Base-by-base conservation (phyloP, 768 basidiomycete genomes). In the Ephemerocybe angulata region DNA sequence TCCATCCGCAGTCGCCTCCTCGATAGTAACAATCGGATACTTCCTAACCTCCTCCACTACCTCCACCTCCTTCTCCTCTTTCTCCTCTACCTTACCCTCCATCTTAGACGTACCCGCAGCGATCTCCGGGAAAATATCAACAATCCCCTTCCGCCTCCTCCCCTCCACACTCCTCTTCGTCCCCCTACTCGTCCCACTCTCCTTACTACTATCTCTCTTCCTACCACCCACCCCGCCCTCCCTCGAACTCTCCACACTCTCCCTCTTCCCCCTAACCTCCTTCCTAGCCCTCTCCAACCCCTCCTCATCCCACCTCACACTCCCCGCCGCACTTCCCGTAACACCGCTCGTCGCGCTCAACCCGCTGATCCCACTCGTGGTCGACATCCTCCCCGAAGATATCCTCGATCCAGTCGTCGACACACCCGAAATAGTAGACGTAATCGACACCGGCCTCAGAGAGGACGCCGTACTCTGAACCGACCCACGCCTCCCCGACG, bases 61-160 rank as follows among this genome's bases (percentile, higher is more conserved):
- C 31, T 43, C 29, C 55, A 37, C 30, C 8, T 55, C 54, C 31
- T 50, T 35, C 21, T 41, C 30, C 25, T 53, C 40, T 19, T 46
- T 52, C 28, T 65, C 53, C 15, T 58, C 49, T 59, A 57, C 40
- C 25, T 41, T 62, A 53, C 53, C 54, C 27, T 59, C n/a, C n/a
- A n/a, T n/a, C n/a, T n/a, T n/a, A 19, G 41, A 41, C 15, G 47
- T 42, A 6, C 55, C 60, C 19, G 30, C 48, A 15, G 24, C 30
- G 21, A 69, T 62, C 21, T 78, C 77, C 0, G 84, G 81, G 70
- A 90, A 90, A 38, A 91, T 73, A 29, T 83, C 80, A 10, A 72
- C 70, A 28, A 90, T 62, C 0, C 82, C 73, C 7, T 78, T 81
- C 56, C 86, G 71, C 61, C 72, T 76, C 59, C 82, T 72, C 21